phyloP scores from a whole-genome alignment of 2,329 filamentous ascomycete genomes.

The Annulohypoxylon truncatum region DNA sequence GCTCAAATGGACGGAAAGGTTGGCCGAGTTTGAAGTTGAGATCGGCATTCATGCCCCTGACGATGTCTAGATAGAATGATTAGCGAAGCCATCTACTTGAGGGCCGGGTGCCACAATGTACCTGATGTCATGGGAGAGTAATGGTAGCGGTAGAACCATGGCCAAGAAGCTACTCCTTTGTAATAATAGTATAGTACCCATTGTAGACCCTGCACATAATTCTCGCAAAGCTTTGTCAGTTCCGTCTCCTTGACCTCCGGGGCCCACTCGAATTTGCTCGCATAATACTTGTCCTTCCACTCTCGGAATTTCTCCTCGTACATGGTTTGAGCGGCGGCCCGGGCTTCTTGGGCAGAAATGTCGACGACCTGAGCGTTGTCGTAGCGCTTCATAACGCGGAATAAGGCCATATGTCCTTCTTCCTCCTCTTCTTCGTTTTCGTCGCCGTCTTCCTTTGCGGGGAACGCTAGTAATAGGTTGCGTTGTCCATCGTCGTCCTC shows the following conservation, averaged over 20 bases:
- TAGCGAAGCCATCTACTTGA: neutral
- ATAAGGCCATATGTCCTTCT: conserved; percentile 86
- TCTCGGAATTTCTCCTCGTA: conserved; percentile 90
- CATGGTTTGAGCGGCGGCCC: conserved; percentile 81
- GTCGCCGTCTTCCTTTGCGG: conserved; percentile 55
- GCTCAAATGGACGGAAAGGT: conserved; percentile 94
- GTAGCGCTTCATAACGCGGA: conserved; percentile 88
- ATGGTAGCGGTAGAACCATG: conserved; percentile 97
- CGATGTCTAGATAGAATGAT: conserved; percentile 73
- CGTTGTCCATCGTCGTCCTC: conserved; percentile 67
- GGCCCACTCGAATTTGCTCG: conserved; percentile 88
- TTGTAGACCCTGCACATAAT: conserved; percentile 96
- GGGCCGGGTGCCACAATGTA: conserved; percentile 50
- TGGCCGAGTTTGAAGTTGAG: conserved; percentile 94
- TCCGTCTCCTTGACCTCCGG: conserved; percentile 80
- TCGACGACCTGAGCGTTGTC: conserved; percentile 91
- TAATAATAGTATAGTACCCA: conserved; percentile 99
- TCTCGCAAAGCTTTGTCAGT: conserved; percentile 85
- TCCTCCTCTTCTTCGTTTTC: conserved; percentile 77
- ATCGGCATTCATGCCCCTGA: conserved; percentile 85
- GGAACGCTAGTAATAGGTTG: conserved; percentile 63
- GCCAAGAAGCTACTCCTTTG: conserved; percentile 95
- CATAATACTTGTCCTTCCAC: conserved; percentile 97
- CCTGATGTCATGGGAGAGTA: conserved; percentile 96
- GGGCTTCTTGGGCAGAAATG: conserved; percentile 79